Base-by-base conservation (phyloP, 805 yeast species). In the Schwanniomyces polymorphus region DNA sequence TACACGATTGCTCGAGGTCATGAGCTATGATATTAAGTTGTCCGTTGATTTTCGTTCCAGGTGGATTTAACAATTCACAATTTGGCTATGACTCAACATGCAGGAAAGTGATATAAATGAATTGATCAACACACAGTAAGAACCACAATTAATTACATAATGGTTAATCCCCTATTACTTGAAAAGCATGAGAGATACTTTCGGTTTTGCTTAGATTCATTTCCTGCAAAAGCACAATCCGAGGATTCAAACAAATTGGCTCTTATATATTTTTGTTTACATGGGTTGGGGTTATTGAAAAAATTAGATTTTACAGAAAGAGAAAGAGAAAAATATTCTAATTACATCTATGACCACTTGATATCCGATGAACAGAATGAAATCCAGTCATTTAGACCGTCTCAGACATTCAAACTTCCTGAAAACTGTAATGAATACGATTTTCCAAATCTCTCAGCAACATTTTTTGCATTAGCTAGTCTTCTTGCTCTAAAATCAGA, bases 231-330 rank as follows among this genome's bases (percentile, higher is more conserved):
- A 14, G 75, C 72, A 17, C 85, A 87, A 54, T 56, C 77, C 0
- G 84, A 85, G 48, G 97, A 88, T 56, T 77, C 88, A 5, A 86
- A 85, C 55, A 81, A 79, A 51, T 58, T 89, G 41, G 81, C 92
- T 5, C 63, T 91, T n/a, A 70, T 84, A 2, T 88, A 84, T 61
- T 89, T 89, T 59, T 76, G 88, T 38, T 58, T 90, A 1, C 74
- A 79, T 27, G 91, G 91, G 0, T 68, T 85, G 10, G 79, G 74
- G 25, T 52, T 85, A 10, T 48, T 80, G n/a, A 65, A 67, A 3
- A 55, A 53, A 31, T 58, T 80, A 26, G 49, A 67, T 45, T 61
- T 70, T 50, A 38, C 59, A 2, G 42, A 47, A 10, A 46, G 56
- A 16, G 67, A 75, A 37, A 43, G 42, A 44, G 51, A 53, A n/a